phyloP scores from a whole-genome alignment of 371 early-diverging fungal species.

The Haplosporangium sp. region DNA sequence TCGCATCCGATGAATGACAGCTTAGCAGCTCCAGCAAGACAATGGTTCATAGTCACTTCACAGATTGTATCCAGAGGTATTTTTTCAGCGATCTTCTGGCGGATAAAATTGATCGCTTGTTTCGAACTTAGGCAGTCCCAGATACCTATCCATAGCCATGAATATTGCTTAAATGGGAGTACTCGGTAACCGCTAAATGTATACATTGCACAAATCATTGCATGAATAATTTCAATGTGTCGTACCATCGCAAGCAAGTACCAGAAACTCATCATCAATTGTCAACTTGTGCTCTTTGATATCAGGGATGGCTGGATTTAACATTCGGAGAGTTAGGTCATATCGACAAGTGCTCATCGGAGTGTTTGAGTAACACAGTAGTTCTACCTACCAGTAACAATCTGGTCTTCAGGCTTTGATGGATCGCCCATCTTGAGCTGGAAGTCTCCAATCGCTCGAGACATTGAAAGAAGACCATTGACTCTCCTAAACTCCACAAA shows the following conservation, averaged over 20 bases:
- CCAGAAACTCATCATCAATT: constrained; percentile 89
- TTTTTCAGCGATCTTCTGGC: constrained; percentile 69
- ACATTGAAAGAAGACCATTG: constrained; percentile 96
- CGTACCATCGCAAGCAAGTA: constrained; percentile 96
- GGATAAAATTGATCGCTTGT: constrained; percentile 87
- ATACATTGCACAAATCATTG: constrained; percentile 2
- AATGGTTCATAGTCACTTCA: constrained; percentile 91
- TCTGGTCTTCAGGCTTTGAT: constrained; percentile 86
- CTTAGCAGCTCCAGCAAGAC: constrained; percentile 71
- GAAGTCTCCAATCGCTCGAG: constrained; percentile 97
- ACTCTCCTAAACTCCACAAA: constrained; percentile 96
- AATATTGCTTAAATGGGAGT: background rate
- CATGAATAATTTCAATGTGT: background rate
- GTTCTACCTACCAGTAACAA: constrained; percentile 79
- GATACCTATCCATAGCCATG: constrained; percentile 69
- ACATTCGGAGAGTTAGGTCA: background rate
- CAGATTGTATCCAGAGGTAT: constrained; percentile 73
- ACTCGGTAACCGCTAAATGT: background rate
- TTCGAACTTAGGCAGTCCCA: constrained; percentile 97
- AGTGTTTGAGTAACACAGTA: background rate
- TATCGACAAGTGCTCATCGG: background rate
- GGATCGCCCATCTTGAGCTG: constrained; percentile 88
- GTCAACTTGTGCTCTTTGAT: constrained; percentile 71
- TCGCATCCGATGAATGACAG: constrained; percentile 94
- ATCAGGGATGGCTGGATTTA: constrained; percentile 81